Evolutionary conservation across 2,329 filamentous ascomycete species (phyloP).

Genomic region (Aureobasidium sp.): DNA sequence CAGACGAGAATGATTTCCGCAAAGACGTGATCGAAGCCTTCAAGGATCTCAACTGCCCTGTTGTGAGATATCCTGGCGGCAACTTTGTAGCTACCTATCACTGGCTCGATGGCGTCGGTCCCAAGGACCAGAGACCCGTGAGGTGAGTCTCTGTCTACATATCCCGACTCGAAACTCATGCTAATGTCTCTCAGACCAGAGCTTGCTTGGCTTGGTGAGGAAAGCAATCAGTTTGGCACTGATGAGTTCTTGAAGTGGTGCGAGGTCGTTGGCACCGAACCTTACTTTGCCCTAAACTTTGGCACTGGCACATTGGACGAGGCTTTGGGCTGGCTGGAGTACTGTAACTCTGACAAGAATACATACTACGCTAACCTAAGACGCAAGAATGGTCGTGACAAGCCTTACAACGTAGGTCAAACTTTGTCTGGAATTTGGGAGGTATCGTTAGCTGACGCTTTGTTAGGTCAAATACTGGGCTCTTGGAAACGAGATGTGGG

Average conservation of each 20-base stretch:
- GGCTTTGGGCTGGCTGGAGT: conserved; percentile 73
- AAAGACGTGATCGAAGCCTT: conserved; percentile 70
- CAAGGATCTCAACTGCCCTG: conserved; percentile 66
- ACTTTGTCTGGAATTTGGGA: neutral
- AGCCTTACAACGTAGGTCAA: conserved; percentile 60
- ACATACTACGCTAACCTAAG: conserved; percentile 78
- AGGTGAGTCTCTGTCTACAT: neutral
- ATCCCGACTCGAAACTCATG: too few species aligned
- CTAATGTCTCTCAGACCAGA: conserved; percentile 49
- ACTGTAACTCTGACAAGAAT: conserved; percentile 72
- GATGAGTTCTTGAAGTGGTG: conserved; percentile 86
- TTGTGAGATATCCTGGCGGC: conserved; percentile 74
- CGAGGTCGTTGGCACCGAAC: conserved; percentile 63
- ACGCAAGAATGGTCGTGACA: conserved; percentile 63
- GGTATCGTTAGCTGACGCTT: neutral
- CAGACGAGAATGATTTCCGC: conserved; percentile 68
- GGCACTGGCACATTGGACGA: conserved; percentile 52
- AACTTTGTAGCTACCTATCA: conserved; percentile 83
- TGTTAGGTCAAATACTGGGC: conserved; percentile 68
- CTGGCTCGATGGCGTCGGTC: conserved; percentile 76
- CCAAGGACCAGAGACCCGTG: conserved; percentile 57
- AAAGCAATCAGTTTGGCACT: conserved; percentile 74
- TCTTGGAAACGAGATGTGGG: conserved; percentile 68
- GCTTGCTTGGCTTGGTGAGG: conserved; percentile 70
- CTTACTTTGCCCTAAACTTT: conserved; percentile 74